Evolutionary conservation across 139 green algal genomes (phyloP), one percentile per base, ranked within the genome.

Genomic region (Tetradesmus lagerheimii): DNA sequence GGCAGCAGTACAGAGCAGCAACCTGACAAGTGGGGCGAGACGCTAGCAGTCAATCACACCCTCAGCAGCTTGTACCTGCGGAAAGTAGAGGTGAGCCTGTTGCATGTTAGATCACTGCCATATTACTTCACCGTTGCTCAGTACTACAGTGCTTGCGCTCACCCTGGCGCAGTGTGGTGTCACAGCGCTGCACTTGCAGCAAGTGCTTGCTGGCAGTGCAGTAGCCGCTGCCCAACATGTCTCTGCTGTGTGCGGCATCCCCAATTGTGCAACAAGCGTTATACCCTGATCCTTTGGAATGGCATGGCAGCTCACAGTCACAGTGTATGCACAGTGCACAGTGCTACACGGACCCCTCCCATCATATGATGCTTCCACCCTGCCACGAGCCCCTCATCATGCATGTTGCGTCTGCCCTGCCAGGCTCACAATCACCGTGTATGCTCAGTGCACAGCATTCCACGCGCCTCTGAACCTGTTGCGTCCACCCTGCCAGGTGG

Each of bases 51-150:
- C 41, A 80, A 89, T 1, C 84, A 89, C 67, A 89, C 84, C 31
- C 84, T 89, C 29, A 89, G 84, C 66, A 83, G 66, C n/a, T 43
- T 89, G 64, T 89, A 89, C 84, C 38, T 89, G 0, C n/a, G 38
- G 12, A 82, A 64, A 29, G 64, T 83, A 4, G 37, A 89, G 84
- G 84, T 89, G 66, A 18, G n/a, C n/a, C n/a, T n/a, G n/a, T n/a
- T n/a, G n/a, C n/a, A n/a, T n/a, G n/a, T n/a, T n/a, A n/a, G n/a
- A n/a, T n/a, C n/a, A n/a, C n/a, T n/a, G n/a, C n/a, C n/a, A n/a
- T n/a, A n/a, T n/a, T n/a, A n/a, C n/a, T n/a, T n/a, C n/a, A n/a
- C n/a, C n/a, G n/a, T n/a, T n/a, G n/a, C n/a, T n/a, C n/a, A n/a
- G n/a, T n/a, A n/a, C n/a, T n/a, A n/a, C n/a, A n/a, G 57, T 16